Base-by-base conservation (phyloP, 2,329 filamentous ascomycete species). In the Aspergillus awamori region DNA sequence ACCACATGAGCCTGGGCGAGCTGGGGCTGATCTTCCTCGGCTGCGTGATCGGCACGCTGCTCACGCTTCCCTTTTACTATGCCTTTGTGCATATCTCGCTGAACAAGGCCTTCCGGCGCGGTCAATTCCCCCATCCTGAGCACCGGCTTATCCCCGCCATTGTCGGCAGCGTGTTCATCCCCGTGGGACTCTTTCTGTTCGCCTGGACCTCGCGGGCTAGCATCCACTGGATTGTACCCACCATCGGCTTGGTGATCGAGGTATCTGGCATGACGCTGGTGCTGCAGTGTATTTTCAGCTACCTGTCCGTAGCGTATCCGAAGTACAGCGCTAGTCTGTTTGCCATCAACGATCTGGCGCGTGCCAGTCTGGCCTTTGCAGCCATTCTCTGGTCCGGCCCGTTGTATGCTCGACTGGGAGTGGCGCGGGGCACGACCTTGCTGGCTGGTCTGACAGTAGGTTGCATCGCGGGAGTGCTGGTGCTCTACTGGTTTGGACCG, bases 141-240 rank as follows among this genome's bases (percentile, higher is more conserved):
- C n/a, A 36, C 2, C 24, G 45, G 3, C 56, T 58, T 33, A 20
- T 58, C 17, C 47, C 56, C 2, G 56, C 45, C 17, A 45, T 58
- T 7, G 17, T 51, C 6, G 56, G 24, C 10, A 51, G 43, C 1
- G 7, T 58, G 5, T 22, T 51, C 5, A 28, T 52, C 8, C 56
- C 56, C 4, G 33, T 36, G 10, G 47, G 56, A 2, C 8, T 58
- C 6, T 58, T 52, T 33, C 45, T 58, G 8, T 58, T 58, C 41
- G 86, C 84, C 17, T 88, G 82, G 81, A 80, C 82, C 3, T 77
- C 85, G 2, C 75, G 75, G 4, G 59, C 71, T 0, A 72, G 72
- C 3, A 72, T 85, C 5, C 74, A 80, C 33, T 86, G 83, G 65
- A 79, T 80, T 22, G 81, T 79, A 2, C 51, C 52, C 7, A 57